Conservation (phyloP, 371 early-diverging fungal species). For the Syncephalastrum contaminatum region DNA sequence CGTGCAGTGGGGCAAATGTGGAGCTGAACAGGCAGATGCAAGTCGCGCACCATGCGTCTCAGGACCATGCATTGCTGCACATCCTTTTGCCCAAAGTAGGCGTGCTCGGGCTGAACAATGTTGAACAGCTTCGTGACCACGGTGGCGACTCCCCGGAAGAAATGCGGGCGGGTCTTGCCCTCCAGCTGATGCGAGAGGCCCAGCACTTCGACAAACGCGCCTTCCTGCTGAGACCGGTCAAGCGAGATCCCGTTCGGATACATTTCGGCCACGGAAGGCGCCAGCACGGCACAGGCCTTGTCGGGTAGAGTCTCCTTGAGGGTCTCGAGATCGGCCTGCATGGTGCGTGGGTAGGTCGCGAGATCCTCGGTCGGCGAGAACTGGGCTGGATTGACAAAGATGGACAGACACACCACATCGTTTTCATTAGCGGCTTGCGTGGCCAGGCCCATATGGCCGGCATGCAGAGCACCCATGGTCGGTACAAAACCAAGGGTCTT, state of each 20-base stretch:
- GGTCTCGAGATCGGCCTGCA: constrained; percentile 66
- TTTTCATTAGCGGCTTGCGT: background rate
- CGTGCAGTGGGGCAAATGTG: constrained; percentile 78
- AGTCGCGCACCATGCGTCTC: constrained; percentile 76
- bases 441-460: constrained; percentile 69
- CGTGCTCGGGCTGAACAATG: constrained; percentile 80
- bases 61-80: constrained; percentile 93
- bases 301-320: constrained; percentile 48
- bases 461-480: constrained; percentile 93
- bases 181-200: constrained; percentile 92
- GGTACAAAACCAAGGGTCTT: constrained; percentile 76
- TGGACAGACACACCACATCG: constrained; percentile 68
- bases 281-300: constrained; percentile 63
- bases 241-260: constrained; percentile 90
- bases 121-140: constrained; percentile 94
- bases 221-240: constrained; percentile 73
- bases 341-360: constrained; percentile 86
- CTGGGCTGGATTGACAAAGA: constrained; percentile 98
- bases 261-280: constrained; percentile 86
- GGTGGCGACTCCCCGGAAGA: constrained; percentile 97
- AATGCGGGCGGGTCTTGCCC: constrained; percentile 90
- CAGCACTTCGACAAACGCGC: constrained; percentile 90
- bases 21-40: constrained; percentile 77
- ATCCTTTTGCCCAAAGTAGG: constrained; percentile 97
- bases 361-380: constrained; percentile 96